phyloP scores from a whole-genome alignment of 345 rosid species.

The Linum trigynum region DNA sequence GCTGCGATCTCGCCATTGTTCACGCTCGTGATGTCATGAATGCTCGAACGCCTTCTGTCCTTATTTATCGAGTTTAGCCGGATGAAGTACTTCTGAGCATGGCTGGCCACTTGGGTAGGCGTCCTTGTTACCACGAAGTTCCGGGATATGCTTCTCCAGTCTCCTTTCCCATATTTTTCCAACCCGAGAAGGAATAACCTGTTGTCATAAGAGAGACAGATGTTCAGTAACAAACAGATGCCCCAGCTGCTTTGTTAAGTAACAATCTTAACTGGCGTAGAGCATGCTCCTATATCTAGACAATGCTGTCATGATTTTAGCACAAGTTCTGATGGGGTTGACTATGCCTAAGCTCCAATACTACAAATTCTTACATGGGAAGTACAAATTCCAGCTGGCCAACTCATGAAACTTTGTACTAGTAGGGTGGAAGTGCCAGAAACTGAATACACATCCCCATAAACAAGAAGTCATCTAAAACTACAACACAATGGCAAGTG shows the following conservation, averaged over 20 bases:
- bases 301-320: neutral
- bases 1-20: constrained; percentile 58
- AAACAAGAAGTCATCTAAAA: neutral
- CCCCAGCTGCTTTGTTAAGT: neutral
- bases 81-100: constrained; percentile 90
- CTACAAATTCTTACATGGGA: neutral
- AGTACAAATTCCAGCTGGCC: neutral
- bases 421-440: neutral
- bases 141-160: constrained; percentile 96
- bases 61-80: constrained; percentile 89
- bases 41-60: constrained; percentile 89
- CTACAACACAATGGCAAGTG: neutral
- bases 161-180: constrained; percentile 96
- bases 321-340: neutral
- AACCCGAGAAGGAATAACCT: constrained; percentile 96
- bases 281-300: neutral
- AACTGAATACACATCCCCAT: neutral
- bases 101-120: constrained; percentile 98
- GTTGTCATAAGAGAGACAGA: neutral
- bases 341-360: neutral
- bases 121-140: constrained; percentile 93
- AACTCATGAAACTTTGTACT: neutral
- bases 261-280: neutral
- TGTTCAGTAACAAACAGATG: neutral
- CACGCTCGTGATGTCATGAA: constrained; percentile 88